Evolutionary conservation across 2,329 filamentous ascomycete genomes (phyloP), one percentile per base, ranked within the genome.

Genomic region (Trichoderma guizhouense): DNA sequence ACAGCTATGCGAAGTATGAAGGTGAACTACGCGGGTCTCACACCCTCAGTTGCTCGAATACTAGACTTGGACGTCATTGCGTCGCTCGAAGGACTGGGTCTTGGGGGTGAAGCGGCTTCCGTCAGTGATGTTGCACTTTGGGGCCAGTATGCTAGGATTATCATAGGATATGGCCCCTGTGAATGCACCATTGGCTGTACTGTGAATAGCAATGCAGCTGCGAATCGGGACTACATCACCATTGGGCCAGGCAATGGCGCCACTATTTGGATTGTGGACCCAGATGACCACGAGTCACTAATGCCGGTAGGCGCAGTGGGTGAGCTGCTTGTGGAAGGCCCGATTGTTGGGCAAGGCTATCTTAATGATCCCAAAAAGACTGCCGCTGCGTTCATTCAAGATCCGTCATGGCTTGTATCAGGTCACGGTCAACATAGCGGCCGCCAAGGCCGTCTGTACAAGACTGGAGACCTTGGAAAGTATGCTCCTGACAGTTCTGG

Each of bases 341-440:
- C 86, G 1, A 81, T 83, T 2, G 81, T 89, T 11, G 85, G 83
- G 15, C 79, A 82, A 57, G 85, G 86, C 34, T 89, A 89, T 72
- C 77, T 87, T 15, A 83, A 86, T 65, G 76, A 81, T 28, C 28
- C 77, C 0, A 68, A 61, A 5, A 74, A 74, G 62, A 82, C 84
- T 79, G 72, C 79, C 68, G 21, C 71, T 0, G 74, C 75, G 0
- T 81, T 81, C 36, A 76, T 81, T 39, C 28, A 76, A 21, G 64
- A 72, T 39, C 76, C 76, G 1, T n/a, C 53, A 3, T 77, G 76
- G 76, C 67, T 76, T 3, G 24, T 72, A 2, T 14, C 21, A 18
- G 74, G 73, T 4, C 1, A 30, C 15, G 3, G 57, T 36, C 28
- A 28, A 30, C 55, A 53, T 4, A 30, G 24, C 1, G 75, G 74